These are phyloP conservation scores for Phylloporus rhodoxanthus DNA, from an alignment of 768 basidiomycete species.

Conservation along the genomic window DNA sequence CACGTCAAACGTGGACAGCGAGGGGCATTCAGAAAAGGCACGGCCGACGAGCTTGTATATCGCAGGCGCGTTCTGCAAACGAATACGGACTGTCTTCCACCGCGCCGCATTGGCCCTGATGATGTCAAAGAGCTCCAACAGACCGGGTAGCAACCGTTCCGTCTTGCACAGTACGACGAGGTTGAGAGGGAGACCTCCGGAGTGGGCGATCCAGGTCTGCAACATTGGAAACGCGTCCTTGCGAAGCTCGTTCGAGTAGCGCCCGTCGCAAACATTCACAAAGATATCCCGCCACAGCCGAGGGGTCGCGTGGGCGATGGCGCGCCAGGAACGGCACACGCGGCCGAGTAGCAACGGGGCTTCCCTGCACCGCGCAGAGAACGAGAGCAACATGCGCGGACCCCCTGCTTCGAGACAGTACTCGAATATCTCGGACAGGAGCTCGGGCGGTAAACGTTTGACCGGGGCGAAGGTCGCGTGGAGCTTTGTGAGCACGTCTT, in stretches of 20 bases:
- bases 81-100: slow-evolving; percentile 20
- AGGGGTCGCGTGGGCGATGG: slow-evolving; percentile 22
- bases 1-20: slow-evolving; percentile 16
- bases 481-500: slow-evolving; percentile 13
- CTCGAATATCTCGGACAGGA: slow-evolving; percentile 24
- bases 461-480: slow-evolving; percentile 16
- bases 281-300: slow-evolving; percentile 22
- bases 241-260: slow-evolving; percentile 16
- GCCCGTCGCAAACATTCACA: slow-evolving; percentile 17
- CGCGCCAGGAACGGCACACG: slow-evolving; percentile 28
- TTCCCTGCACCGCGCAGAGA: neutral
- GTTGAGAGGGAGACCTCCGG: slow-evolving; percentile 18
- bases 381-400: neutral
- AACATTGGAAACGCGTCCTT: slow-evolving; percentile 17
- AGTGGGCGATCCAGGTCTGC: slow-evolving; percentile 18
- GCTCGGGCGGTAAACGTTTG: slow-evolving; percentile 22
- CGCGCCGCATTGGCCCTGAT: slow-evolving; percentile 11
- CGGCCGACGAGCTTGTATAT: slow-evolving; percentile 10
- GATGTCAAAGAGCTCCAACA: slow-evolving; percentile 15
- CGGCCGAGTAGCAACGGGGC: slow-evolving; percentile 28
- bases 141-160: slow-evolving; percentile 17
- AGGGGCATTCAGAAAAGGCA: slow-evolving; percentile 11
- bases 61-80: slow-evolving; percentile 16
- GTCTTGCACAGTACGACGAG: slow-evolving; percentile 18
- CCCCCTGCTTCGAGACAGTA: slow-evolving; percentile 10